Evolutionary conservation across 2,329 filamentous ascomycete genomes (phyloP), one percentile per base, ranked within the genome.

Genomic region (Beauveria medogensis): DNA sequence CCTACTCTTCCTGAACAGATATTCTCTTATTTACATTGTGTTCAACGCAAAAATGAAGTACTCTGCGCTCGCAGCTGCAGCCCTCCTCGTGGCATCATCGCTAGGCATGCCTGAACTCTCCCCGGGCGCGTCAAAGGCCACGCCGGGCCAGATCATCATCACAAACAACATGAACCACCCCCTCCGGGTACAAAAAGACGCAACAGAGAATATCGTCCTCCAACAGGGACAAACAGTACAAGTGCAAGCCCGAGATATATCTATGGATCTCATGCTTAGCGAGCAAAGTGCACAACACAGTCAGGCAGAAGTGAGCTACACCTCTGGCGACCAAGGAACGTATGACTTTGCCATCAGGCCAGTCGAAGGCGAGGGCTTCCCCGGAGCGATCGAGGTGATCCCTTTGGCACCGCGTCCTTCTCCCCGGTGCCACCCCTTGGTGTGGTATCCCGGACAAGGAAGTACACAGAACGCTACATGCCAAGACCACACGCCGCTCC

Each of bases 391-490:
- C 41, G 53, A 55, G 24, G 53, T 34, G 22, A 40, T 55, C 16
- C 53, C 53, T 24, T 55, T 55, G 53, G n/a, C 53, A 14, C 40
- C 41, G 3, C 53, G 53, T 46, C 41, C 40, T 55, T 55, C 53
- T 46, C 24, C 53, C 34, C 53, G 16, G 24, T 55, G 53, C 24
- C 53, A 55, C 24, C 53, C 53, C 40, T 55, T 55, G 41, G 40
- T 55, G 53, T 55, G 53, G 53, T 55, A 55, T 55, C 53, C 53
- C 24, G 53, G 53, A 55, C 53, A 55, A 34, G 53, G 53, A 30
- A 46, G 16, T 34, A 46, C 53, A 46, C 40, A 30, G 53, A 16
- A 55, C 20, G 24, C 53, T 46, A 34, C 3, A 30, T 46, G 53
- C n/a, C 24, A 55, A 26, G 53, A 55, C 53, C 24, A 8, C 41